Conservation (phyloP, 2,329 filamentous ascomycete genomes). For the Aspergillus sp. region DNA sequence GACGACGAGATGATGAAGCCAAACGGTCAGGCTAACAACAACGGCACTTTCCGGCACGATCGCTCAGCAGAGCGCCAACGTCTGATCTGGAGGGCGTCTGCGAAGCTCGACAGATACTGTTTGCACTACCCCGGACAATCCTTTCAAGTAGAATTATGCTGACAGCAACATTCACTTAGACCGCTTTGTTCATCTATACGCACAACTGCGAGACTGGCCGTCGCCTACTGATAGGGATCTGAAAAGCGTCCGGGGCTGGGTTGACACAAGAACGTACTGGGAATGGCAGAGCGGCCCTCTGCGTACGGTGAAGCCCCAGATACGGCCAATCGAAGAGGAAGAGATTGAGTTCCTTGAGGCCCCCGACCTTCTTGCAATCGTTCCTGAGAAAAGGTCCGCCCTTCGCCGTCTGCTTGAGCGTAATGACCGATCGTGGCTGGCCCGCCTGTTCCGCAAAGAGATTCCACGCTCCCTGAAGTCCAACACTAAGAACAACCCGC, state of each 20-base stretch:
- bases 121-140: not conserved
- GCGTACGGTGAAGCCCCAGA: too few species aligned
- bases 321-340: not conserved
- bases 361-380: not conserved
- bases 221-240: not conserved
- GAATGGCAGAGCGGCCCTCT: not conserved
- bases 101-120: not conserved
- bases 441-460: not conserved
- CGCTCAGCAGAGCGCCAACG: not conserved
- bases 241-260: not conserved
- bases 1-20: not conserved
- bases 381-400: not conserved
- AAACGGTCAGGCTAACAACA: not conserved
- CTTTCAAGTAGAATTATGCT: not conserved
- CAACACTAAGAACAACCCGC: not conserved
- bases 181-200: not conserved
- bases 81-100: not conserved
- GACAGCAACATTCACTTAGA: not conserved
- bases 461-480: not conserved
- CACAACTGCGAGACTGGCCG: not conserved
- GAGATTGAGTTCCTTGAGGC: not conserved
- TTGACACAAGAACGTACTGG: not conserved
- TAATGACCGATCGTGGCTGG: not conserved
- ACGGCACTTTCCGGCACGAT: not conserved
- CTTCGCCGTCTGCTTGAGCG: not conserved